These are phyloP conservation scores for Capsella rubella DNA, from an alignment of 441 rosid genomes.

Conservation along the genomic window DNA sequence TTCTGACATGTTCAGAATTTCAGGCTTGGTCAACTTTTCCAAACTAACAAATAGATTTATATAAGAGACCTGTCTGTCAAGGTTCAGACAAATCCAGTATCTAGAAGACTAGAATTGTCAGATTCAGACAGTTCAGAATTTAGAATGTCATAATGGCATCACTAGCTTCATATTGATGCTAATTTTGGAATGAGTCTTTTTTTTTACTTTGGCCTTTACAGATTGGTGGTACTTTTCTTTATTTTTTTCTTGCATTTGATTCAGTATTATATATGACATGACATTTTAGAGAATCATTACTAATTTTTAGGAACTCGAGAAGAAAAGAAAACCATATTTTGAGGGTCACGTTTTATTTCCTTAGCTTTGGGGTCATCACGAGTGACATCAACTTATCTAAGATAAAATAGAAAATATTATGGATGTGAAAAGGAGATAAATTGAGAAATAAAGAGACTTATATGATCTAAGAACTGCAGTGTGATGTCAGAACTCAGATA, in stretches of 20 bases:
- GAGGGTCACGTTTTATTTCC: slow-evolving; percentile 26
- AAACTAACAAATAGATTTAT: not conserved
- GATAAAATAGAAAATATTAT: not conserved
- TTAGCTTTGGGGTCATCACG: slow-evolving; percentile 11
- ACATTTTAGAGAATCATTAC: slow-evolving; percentile 3
- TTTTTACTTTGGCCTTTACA: not conserved
- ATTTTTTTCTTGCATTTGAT: not conserved
- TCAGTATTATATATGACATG: slow-evolving; percentile 12
- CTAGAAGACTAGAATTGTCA: not conserved
- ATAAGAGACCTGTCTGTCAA: no score
- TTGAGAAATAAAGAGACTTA: slow-evolving; percentile 12
- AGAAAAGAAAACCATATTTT: not conserved
- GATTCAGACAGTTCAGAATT: slow-evolving; percentile 15
- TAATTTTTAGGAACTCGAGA: not conserved
- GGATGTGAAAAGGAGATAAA: slow-evolving; percentile 1
- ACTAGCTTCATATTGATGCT: slow-evolving; percentile 8
- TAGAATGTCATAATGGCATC: not conserved
- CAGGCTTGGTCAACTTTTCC: slow-evolving; percentile 15
- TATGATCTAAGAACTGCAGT: slow-evolving; percentile 23
- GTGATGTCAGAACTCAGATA: slow-evolving; percentile 42
- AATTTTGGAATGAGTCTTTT: not conserved
- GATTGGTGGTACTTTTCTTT: not conserved
- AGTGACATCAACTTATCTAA: slow-evolving; percentile 9
- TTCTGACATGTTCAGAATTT: slow-evolving; percentile 2
- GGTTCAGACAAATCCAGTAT: no score